Percentiles rank a stretch among this genome's conserved stretches.
Evolutionary conservation across 2,329 filamentous ascomycete genomes (phyloP).

Genomic region (Stagonosporopsis vannaccii): DNA sequence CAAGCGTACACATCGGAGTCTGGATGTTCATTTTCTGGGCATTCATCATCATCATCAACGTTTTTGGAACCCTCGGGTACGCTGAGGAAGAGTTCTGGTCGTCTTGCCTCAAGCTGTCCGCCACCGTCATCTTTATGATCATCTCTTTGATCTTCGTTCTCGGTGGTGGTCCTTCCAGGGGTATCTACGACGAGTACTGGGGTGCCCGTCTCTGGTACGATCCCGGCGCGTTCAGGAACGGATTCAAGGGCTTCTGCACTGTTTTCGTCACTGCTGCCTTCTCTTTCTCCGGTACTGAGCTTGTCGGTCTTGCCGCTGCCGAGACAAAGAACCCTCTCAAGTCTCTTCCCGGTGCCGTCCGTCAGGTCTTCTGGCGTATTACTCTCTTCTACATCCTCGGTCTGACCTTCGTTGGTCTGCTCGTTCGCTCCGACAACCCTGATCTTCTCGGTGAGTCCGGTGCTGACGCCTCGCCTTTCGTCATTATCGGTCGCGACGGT

Average conservation of each 20-base stretch:
- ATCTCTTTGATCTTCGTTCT: constrained; percentile 63
- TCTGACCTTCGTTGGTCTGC: constrained; percentile 54
- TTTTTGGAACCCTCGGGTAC: constrained; percentile 51
- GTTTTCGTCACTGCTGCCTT: constrained; percentile 71
- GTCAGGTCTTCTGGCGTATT: constrained; percentile 59
- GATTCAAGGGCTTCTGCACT: constrained; percentile 69
- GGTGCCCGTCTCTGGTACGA: constrained; percentile 68
- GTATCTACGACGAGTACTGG: constrained; percentile 60
- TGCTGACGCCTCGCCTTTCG: constrained; percentile 67
- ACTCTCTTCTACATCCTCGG: constrained; percentile 55
- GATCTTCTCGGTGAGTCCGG: constrained; percentile 46
- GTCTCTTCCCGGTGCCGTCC: constrained; percentile 54
- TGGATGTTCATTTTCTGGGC: constrained; percentile 51
- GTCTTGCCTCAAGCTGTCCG: constrained; percentile 44
- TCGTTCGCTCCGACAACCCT: constrained; percentile 47
- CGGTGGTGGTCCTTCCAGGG: constrained; percentile 61
- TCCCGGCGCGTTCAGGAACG: constrained; percentile 61
- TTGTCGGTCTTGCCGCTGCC: constrained; percentile 67
- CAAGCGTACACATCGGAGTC: constrained; percentile 33
- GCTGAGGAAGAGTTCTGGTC: constrained; percentile 53
- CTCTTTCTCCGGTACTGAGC: constrained; percentile 68
- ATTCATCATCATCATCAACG: constrained; percentile 49
- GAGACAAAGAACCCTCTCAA: constrained; percentile 65
- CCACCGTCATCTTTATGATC: constrained; percentile 51
- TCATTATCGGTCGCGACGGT: constrained; percentile 69